Percentiles rank a stretch among this genome's conserved stretches.
Evolutionary conservation across 805 yeast species (phyloP).

Genomic region (Yarrowia divulgata): DNA sequence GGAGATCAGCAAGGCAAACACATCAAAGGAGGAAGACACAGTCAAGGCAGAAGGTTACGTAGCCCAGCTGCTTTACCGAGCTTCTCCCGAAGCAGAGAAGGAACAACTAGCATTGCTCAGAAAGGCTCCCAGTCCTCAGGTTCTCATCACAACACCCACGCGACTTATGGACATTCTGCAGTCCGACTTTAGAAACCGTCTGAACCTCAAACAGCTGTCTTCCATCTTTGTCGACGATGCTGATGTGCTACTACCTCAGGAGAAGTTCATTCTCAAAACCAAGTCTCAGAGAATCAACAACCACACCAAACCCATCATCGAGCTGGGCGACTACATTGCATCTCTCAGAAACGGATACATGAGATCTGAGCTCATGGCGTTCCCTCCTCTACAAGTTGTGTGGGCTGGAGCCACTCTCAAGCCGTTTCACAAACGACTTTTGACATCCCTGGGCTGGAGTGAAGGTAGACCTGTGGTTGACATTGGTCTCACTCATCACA

Average conservation of each 20-base stretch:
- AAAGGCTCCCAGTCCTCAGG: constrained; percentile 26
- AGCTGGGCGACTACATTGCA: constrained; percentile 25
- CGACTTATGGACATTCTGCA: constrained; percentile 36
- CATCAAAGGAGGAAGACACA: background rate
- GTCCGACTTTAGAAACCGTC: constrained; percentile 23
- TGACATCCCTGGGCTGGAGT: constrained; percentile 26
- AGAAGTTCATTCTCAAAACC: constrained; percentile 24
- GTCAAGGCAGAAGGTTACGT: background rate
- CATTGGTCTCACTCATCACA: constrained; percentile 19
- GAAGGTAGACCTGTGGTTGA: constrained; percentile 31
- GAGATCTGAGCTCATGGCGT: constrained; percentile 28
- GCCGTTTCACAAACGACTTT: constrained; percentile 23
- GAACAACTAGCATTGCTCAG: constrained; percentile 25
- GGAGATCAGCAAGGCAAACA: constrained; percentile 14
- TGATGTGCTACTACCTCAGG: constrained; percentile 29
- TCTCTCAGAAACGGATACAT: constrained; percentile 33
- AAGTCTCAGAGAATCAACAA: constrained; percentile 11
- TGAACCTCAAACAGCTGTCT: constrained; percentile 28
- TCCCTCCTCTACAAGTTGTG: constrained; percentile 31
- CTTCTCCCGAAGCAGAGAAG: constrained; percentile 28
- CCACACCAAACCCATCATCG: constrained; percentile 25
- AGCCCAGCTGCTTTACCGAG: constrained; percentile 12
- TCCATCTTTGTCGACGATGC: constrained; percentile 28
- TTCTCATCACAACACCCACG: constrained; percentile 32
- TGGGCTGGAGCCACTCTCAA: constrained; percentile 24